Percentiles rank a stretch among this genome's conserved stretches.
Evolutionary conservation across 306 rosid species (phyloP).

Genomic region (Dalbergia cultrata): DNA sequence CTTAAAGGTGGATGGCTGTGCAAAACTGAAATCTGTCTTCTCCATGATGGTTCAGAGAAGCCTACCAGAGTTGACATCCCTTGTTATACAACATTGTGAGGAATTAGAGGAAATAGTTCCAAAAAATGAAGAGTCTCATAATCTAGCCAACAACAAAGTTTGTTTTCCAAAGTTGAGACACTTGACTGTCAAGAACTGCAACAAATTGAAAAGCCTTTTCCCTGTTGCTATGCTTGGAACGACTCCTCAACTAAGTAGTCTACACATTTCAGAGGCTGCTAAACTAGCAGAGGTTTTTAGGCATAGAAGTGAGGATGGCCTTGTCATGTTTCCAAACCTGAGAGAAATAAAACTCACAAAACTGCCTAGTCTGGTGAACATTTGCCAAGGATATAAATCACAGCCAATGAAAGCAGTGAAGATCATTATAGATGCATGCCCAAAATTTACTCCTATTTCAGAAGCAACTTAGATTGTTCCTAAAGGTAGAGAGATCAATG

Average conservation of each 20-base stretch:
- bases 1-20: neutral
- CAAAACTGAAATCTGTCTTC: conserved; percentile 18
- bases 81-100: conserved; percentile 10
- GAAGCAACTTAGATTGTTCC: neutral
- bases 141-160: neutral
- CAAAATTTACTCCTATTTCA: conserved; percentile 2
- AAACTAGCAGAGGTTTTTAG: conserved; percentile 12
- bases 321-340: conserved; percentile 18
- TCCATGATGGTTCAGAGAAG: neutral
- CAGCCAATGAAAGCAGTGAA: conserved; percentile 14
- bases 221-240: conserved; percentile 20
- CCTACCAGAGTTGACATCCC: conserved; percentile 33
- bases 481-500: neutral
- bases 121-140: neutral
- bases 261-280: conserved; percentile 26
- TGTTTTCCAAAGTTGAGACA: conserved; percentile 30
- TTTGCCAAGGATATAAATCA: conserved; percentile 21
- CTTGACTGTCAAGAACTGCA: conserved; percentile 11
- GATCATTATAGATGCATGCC: conserved; percentile 4
- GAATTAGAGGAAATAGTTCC: conserved; percentile 31
- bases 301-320: neutral
- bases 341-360: conserved; percentile 1
- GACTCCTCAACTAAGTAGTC: conserved; percentile 29
- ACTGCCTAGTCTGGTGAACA: conserved; percentile 1
- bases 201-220: conserved; percentile 35